Evolutionary conservation across 2,329 filamentous ascomycete genomes (phyloP).

Genomic region (Aschersonia sp.): DNA sequence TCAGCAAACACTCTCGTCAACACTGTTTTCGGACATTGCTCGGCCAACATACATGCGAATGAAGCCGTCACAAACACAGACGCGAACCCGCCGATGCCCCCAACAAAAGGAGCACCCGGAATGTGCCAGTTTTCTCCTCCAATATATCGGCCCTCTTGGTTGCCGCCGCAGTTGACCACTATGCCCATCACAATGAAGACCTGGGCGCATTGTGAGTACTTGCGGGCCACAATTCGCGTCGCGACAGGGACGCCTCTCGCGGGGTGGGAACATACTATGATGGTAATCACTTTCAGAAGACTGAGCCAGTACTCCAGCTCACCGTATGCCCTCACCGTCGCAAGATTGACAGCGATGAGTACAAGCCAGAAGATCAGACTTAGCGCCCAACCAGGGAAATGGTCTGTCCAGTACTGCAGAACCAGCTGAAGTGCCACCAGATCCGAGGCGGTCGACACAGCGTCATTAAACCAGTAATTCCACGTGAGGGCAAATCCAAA

Average conservation of each 20-base stretch:
- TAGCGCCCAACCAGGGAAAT: slow-evolving; percentile 48
- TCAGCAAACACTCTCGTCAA: background rate
- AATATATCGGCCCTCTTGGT: slow-evolving; percentile 37
- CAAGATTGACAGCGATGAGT: slow-evolving; percentile 28
- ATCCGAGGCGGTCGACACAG: slow-evolving; percentile 37
- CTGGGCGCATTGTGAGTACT: slow-evolving; percentile 4
- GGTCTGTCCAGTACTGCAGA: slow-evolving; percentile 45
- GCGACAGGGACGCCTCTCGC: background rate
- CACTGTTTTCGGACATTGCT: background rate
- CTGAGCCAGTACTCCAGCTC: slow-evolving; percentile 42
- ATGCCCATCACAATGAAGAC: slow-evolving; percentile 51
- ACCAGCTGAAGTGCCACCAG: slow-evolving; percentile 38
- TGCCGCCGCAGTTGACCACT: slow-evolving; percentile 36
- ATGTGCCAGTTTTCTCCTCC: slow-evolving; percentile 43
- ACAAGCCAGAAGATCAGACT: slow-evolving; percentile 47
- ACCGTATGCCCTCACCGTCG: slow-evolving; percentile 19
- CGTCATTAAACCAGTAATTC: slow-evolving; percentile 56
- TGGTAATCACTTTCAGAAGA: slow-evolving; percentile 36
- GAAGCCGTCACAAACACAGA: slow-evolving; percentile 38
- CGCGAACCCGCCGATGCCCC: slow-evolving; percentile 50
- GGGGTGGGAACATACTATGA: slow-evolving; percentile 19
- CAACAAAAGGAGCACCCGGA: slow-evolving; percentile 48
- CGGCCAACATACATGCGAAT: slow-evolving; percentile 36
- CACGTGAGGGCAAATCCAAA: slow-evolving; percentile 40
- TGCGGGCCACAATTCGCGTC: no score